Evolutionary conservation across 345 rosid species (phyloP).

Genomic region (Isatis tinctoria): DNA sequence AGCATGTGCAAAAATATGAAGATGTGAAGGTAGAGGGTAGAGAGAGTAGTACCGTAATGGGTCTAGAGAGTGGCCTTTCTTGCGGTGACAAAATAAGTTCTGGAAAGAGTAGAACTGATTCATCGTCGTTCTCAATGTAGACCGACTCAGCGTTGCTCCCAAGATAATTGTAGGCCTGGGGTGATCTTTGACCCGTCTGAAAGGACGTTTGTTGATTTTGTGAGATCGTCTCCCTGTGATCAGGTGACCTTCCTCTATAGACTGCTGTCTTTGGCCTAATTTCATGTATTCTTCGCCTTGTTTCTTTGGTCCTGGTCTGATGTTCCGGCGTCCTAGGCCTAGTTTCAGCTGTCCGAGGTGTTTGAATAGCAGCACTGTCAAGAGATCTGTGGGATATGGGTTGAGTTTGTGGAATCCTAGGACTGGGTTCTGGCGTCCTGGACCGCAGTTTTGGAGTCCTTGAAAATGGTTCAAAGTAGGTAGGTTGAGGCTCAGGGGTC

Average conservation of each 20-base stretch:
- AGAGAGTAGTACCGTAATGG: slow-evolving; percentile 20
- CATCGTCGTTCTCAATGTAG: slow-evolving; percentile 17
- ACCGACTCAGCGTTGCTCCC: slow-evolving; percentile 22
- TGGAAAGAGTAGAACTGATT: slow-evolving; percentile 28
- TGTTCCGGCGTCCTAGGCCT: slow-evolving; percentile 17
- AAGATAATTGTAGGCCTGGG: slow-evolving; percentile 12
- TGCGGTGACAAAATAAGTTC: slow-evolving; percentile 31
- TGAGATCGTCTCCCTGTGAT: slow-evolving; percentile 7
- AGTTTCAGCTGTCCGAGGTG: background rate
- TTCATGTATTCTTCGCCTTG: slow-evolving; percentile 2
- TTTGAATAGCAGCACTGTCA: slow-evolving; percentile 9
- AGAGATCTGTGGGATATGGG: slow-evolving; percentile 26
- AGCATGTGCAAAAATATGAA: background rate
- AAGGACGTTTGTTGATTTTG: slow-evolving; percentile 6
- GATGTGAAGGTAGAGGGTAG: background rate
- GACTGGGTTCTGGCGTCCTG: slow-evolving; percentile 29
- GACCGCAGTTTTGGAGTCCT: slow-evolving; percentile 12
- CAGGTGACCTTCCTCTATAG: slow-evolving; percentile 13
- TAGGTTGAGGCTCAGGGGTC: slow-evolving; percentile 34
- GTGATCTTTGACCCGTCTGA: slow-evolving; percentile 7
- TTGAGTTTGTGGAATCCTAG: slow-evolving; percentile 14
- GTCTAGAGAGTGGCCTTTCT: slow-evolving; percentile 21
- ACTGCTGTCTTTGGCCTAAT: slow-evolving; percentile 3
- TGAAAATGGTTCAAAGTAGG: slow-evolving; percentile 14
- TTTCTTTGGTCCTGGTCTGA: background rate